Conservation (phyloP, 768 basidiomycete genomes). For the Polyporus arcularius region DNA sequence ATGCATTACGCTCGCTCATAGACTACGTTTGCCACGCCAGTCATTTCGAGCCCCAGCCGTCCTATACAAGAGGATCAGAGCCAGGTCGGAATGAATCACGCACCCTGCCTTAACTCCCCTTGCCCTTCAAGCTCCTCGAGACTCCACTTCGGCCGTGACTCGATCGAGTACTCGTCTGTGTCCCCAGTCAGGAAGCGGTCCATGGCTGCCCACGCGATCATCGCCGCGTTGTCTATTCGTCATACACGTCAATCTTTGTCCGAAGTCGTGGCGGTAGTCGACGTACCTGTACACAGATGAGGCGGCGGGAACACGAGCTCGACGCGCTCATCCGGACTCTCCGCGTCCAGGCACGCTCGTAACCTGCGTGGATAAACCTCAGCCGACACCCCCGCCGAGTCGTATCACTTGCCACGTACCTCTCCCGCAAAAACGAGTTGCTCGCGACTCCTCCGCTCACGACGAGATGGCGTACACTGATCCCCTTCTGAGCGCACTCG, state of each 20-base stretch:
- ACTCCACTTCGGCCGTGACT: slow-evolving; percentile 73
- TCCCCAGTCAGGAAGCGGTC: slow-evolving; percentile 68
- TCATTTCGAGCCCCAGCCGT: too few species aligned
- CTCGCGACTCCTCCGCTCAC: slow-evolving; percentile 95
- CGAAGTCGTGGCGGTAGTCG: not conserved
- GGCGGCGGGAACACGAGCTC: slow-evolving; percentile 73
- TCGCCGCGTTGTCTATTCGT: slow-evolving; percentile 85
- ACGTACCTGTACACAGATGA: slow-evolving; percentile 76
- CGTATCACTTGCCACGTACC: slow-evolving; percentile 39
- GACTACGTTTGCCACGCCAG: too few species aligned
- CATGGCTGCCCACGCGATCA: slow-evolving; percentile 95
- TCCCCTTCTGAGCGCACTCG: slow-evolving; percentile 43
- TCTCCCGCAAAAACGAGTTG: slow-evolving; percentile 66
- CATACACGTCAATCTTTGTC: too few species aligned
- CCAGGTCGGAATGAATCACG: too few species aligned
- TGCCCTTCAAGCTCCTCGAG: slow-evolving; percentile 52
- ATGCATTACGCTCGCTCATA: too few species aligned
- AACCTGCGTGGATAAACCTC: slow-evolving; percentile 31
- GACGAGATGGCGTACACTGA: slow-evolving; percentile 61
- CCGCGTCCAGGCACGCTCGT: slow-evolving; percentile 28
- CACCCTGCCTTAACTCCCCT: not conserved
- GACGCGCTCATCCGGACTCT: slow-evolving; percentile 37
- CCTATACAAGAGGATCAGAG: too few species aligned
- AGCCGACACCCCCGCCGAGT: slow-evolving; percentile 22
- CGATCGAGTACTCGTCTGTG: slow-evolving; percentile 61